phyloP scores from a whole-genome alignment of 495 filamentous ascomycete species.

The Staphylotrichum longicolle region DNA sequence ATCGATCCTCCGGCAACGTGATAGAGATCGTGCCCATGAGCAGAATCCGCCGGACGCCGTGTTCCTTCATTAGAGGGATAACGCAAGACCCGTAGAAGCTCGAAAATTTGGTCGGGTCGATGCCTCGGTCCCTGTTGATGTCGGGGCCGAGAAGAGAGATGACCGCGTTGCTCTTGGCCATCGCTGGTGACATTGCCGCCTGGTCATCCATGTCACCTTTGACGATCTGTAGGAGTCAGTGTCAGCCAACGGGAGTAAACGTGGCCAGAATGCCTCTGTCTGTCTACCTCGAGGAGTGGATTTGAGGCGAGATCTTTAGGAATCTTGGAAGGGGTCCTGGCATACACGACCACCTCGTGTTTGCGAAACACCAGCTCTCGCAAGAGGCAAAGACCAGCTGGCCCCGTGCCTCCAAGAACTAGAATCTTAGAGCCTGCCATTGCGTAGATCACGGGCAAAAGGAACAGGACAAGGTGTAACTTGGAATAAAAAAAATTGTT shows the following conservation, averaged over 20 bases:
- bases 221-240: not conserved
- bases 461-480: too few species aligned
- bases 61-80: not conserved
- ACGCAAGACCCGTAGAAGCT: not conserved
- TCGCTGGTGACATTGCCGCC: not conserved
- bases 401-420: not conserved
- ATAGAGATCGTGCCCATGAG: not conserved
- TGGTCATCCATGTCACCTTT: not conserved
- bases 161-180: not conserved
- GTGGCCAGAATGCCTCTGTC: too few species aligned
- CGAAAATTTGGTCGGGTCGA: not conserved
- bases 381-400: not conserved
- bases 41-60: not conserved
- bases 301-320: not conserved
- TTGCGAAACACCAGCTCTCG: not conserved
- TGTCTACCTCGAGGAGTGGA: not conserved
- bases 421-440: not conserved
- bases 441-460: too few species aligned
- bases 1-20: not conserved
- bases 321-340: conserved; percentile 1
- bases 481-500: too few species aligned
- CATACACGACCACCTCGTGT: not conserved
- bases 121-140: not conserved
- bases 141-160: not conserved
- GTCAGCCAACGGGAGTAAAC: not conserved